These are phyloP conservation scores for Paecilomyces niveus DNA, from an alignment of 2,329 filamentous ascomycete species.

Conservation along the genomic window DNA sequence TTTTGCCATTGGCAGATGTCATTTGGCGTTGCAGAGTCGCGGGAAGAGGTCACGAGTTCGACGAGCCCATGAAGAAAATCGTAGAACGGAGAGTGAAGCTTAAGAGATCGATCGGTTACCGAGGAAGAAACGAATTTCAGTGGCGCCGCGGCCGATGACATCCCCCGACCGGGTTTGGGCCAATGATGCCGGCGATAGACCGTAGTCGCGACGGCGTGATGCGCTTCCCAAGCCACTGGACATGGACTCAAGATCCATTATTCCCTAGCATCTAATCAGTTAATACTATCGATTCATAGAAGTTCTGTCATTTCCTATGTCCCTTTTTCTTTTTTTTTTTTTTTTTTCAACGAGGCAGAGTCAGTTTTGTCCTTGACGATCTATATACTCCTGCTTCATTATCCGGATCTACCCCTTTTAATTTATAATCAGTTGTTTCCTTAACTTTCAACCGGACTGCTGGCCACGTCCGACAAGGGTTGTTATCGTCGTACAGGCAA, in stretches of 20 bases:
- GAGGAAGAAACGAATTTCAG: not conserved
- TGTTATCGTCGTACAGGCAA: not conserved
- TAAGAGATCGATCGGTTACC: not conserved
- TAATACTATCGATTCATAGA: not conserved
- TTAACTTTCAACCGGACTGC: not conserved
- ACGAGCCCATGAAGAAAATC: not conserved
- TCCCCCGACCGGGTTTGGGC: not conserved
- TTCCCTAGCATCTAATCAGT: not conserved
- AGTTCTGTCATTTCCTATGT: not conserved
- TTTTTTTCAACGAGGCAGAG: not conserved
- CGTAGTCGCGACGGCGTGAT: not conserved
- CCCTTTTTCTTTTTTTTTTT: not conserved
- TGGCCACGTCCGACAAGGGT: constrained; percentile 1
- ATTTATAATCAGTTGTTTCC: not conserved
- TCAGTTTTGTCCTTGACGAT: not conserved
- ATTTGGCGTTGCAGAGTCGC: not conserved
- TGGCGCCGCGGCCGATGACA: not conserved
- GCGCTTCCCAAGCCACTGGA: not conserved
- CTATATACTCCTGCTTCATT: not conserved
- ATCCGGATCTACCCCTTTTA: not conserved
- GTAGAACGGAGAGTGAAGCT: not conserved
- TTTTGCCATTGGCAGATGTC: not conserved
- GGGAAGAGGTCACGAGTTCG: not conserved
- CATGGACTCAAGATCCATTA: not conserved
- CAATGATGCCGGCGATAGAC: too few species aligned